A percentile compares a stretch with the other conserved stretches of the same genome.
Evolutionary conservation across 2,329 filamentous ascomycete genomes (phyloP).

Genomic region (Aspergillus sp.): DNA sequence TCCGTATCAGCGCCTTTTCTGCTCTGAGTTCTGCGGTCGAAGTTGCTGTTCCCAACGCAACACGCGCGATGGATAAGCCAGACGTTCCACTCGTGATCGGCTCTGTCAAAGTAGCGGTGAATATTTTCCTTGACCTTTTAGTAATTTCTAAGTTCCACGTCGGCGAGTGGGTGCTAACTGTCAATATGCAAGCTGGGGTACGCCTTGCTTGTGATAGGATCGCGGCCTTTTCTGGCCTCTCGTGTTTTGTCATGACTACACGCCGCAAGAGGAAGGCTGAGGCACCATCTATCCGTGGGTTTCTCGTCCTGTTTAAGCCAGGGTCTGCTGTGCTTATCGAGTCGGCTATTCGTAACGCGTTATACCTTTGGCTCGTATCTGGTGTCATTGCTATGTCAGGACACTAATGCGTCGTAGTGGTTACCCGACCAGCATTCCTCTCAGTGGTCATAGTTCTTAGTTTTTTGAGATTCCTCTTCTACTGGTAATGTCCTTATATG

Average conservation of each 20-base stretch:
- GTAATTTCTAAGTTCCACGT: conserved; percentile 46
- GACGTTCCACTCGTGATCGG: conserved; percentile 69
- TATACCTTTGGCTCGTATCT: conserved; percentile 70
- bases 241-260: conserved; percentile 54
- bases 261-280: not conserved
- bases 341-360: conserved; percentile 64
- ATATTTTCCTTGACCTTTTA: conserved; percentile 29
- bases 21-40: conserved; percentile 63
- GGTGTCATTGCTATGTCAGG: conserved; percentile 63
- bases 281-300: conserved; percentile 26
- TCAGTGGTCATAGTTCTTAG: conserved; percentile 46
- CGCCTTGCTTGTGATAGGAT: conserved; percentile 61
- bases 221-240: conserved; percentile 56
- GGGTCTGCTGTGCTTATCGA: conserved; percentile 62
- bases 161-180: conserved; percentile 37
- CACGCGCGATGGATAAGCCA: conserved; percentile 65
- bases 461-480: conserved; percentile 59
- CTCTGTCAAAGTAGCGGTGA: conserved; percentile 61
- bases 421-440: conserved; percentile 54
- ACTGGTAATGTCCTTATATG: conserved; percentile 61
- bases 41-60: conserved; percentile 60
- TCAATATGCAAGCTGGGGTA: conserved; percentile 63
- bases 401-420: conserved; percentile 60
- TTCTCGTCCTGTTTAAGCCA: conserved; percentile 56
- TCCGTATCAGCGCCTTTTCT: conserved; percentile 64